phyloP scores from a whole-genome alignment of 139 green algal species.

The Tetraselmis chui region DNA sequence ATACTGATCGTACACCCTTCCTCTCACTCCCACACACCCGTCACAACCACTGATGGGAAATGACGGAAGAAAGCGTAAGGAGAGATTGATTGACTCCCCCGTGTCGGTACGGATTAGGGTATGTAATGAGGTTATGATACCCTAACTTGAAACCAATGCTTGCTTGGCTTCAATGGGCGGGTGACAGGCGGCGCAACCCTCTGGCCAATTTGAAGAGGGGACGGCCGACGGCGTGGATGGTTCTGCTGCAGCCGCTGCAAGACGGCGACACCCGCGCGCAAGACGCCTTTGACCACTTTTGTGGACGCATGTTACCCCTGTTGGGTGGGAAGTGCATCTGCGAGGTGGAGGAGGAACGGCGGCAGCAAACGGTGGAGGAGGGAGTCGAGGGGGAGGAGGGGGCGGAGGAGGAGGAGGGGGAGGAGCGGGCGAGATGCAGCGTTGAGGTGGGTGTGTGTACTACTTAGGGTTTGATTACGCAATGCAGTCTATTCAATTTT shows the following conservation, averaged over 20 bases:
- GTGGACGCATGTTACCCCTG: not conserved
- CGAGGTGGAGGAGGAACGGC: not conserved
- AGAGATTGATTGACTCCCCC: too few species aligned
- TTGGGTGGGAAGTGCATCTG: not conserved
- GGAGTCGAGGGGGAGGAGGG: not conserved
- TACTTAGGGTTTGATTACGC: too few species aligned
- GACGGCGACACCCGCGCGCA: not conserved
- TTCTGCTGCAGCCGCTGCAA: not conserved
- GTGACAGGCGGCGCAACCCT: not conserved
- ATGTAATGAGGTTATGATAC: too few species aligned
- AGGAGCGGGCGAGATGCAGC: not conserved
- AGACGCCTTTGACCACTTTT: not conserved
- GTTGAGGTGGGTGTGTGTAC: not conserved
- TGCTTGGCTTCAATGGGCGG: too few species aligned
- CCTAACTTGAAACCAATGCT: too few species aligned
- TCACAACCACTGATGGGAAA: too few species aligned
- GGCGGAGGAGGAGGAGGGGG: too few species aligned
- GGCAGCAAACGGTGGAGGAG: not conserved
- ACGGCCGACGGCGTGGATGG: not conserved
- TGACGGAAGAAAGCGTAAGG: too few species aligned
- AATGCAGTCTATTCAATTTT: too few species aligned
- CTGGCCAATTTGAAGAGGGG: not conserved
- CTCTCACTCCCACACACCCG: too few species aligned
- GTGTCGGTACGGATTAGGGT: too few species aligned
- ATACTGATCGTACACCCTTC: too few species aligned